Conservation (phyloP, 306 rosid species). For the Erythrophleum fordii region DNA sequence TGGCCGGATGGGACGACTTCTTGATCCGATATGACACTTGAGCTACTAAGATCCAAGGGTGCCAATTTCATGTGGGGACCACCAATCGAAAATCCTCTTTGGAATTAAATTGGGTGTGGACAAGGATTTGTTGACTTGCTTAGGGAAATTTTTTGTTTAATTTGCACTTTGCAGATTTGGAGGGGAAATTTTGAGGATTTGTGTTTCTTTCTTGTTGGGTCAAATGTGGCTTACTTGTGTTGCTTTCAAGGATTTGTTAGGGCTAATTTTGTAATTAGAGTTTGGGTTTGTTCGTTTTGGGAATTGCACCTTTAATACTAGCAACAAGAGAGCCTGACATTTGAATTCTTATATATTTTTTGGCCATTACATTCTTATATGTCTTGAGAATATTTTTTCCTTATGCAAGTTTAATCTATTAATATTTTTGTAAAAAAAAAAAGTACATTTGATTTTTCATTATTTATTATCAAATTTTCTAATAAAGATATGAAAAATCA, state of each 20-base stretch:
- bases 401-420: too few species aligned
- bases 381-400: too few species aligned
- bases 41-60: constrained; percentile 37
- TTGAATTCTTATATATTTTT: too few species aligned
- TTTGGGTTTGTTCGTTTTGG: neutral
- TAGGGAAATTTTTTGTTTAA: neutral
- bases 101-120: constrained; percentile 38
- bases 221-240: constrained; percentile 37
- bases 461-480: too few species aligned
- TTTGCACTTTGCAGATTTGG: neutral
- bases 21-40: constrained; percentile 28
- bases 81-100: constrained; percentile 20
- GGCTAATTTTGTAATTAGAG: constrained; percentile 1
- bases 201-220: constrained; percentile 37
- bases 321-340: too few species aligned
- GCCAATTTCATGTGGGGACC: constrained; percentile 47
- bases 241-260: constrained; percentile 45
- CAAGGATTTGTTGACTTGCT: constrained; percentile 36
- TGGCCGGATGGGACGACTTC: neutral
- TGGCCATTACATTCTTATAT: too few species aligned
- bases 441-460: too few species aligned
- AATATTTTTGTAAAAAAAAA: too few species aligned
- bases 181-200: neutral
- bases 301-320: neutral
- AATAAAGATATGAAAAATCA: too few species aligned